Evolutionary conservation across 768 basidiomycete genomes (phyloP).

Genomic region (Cantharellus cinnabarinus): DNA sequence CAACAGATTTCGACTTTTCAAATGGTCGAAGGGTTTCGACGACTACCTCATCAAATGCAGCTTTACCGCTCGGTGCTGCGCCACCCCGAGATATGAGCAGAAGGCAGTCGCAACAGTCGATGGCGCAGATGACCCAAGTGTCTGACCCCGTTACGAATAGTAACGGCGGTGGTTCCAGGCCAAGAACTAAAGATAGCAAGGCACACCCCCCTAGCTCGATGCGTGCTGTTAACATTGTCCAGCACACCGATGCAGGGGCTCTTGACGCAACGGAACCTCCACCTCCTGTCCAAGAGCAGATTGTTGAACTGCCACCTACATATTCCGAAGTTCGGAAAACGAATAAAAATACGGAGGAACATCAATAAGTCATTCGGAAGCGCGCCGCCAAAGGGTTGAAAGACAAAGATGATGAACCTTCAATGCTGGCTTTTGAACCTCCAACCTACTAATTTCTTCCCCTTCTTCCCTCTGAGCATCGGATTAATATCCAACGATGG

Average conservation of each 20-base stretch:
- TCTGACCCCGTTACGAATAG: not conserved
- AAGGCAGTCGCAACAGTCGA: not conserved
- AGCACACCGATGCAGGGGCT: conserved; percentile 7
- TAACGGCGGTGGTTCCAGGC: not conserved
- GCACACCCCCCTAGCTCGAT: conserved; percentile 1
- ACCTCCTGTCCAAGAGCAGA: not conserved
- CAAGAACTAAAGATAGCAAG: not conserved
- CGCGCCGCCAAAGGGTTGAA: too few species aligned
- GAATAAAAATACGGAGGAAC: not conserved
- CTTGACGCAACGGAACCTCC: not conserved
- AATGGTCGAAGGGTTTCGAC: not conserved
- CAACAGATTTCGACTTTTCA: not conserved
- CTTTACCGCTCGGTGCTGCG: not conserved
- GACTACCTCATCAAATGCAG: not conserved
- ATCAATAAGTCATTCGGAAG: too few species aligned
- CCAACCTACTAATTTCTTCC: too few species aligned
- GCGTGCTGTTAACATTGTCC: conserved; percentile 8
- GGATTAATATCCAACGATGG: too few species aligned
- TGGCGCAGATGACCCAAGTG: not conserved
- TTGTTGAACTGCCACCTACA: conserved; percentile 8
- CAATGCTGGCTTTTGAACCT: too few species aligned
- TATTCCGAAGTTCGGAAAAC: conserved; percentile 3
- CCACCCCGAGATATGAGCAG: not conserved
- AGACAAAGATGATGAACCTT: too few species aligned
- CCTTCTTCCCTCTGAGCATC: too few species aligned